Conservation (phyloP, 2,329 filamentous ascomycete genomes). For the Drechslera avenae region DNA sequence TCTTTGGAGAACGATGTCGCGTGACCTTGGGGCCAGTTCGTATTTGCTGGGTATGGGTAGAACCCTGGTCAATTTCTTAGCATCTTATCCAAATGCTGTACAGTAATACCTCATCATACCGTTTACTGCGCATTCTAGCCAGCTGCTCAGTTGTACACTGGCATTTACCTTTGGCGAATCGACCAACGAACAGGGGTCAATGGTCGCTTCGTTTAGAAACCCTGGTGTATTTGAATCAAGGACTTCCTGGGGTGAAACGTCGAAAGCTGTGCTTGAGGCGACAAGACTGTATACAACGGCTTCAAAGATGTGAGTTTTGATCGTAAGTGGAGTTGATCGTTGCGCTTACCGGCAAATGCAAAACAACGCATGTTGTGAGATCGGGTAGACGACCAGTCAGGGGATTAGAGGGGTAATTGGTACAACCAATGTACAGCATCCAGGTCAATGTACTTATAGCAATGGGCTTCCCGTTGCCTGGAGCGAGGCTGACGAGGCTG, state of each 20-base stretch:
- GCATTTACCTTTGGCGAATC: slow-evolving; percentile 31
- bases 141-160: slow-evolving; percentile 36
- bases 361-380: slow-evolving; percentile 9
- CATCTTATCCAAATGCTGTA: accelerated
- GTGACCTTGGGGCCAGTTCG: slow-evolving; percentile 33
- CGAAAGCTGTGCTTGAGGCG: slow-evolving; percentile 5
- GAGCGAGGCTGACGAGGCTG: slow-evolving; percentile 11
- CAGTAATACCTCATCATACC: slow-evolving; percentile 13
- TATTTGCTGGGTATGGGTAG: slow-evolving; percentile 42
- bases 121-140: slow-evolving; percentile 42
- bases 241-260: slow-evolving; percentile 7
- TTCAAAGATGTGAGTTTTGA: slow-evolving; percentile 1
- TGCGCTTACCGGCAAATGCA: slow-evolving; percentile 5
- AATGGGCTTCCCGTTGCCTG: slow-evolving; percentile 4
- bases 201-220: not conserved
- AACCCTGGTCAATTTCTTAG: slow-evolving; percentile 25
- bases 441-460: slow-evolving; percentile 2
- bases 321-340: not conserved
- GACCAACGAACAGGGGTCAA: slow-evolving; percentile 33
- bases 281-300: slow-evolving; percentile 4
- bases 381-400: not conserved
- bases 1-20: slow-evolving; percentile 31
- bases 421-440: not conserved
- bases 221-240: slow-evolving; percentile 1
- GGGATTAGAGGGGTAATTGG: not conserved